Base-by-base conservation (phyloP, 2,329 filamentous ascomycete genomes). In the Teratosphaeria nubilosa region DNA sequence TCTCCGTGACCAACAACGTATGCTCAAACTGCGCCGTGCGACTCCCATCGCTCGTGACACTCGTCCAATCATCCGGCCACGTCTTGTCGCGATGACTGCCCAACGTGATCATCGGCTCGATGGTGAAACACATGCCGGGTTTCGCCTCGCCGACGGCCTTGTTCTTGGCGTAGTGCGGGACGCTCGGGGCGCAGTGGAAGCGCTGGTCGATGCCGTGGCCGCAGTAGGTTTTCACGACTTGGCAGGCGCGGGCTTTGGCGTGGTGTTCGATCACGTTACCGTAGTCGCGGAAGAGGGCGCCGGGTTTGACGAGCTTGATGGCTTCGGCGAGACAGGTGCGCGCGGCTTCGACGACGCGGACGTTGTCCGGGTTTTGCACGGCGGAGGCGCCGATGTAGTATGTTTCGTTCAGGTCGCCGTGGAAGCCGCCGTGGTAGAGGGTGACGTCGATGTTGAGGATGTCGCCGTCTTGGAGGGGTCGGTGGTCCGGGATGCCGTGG, bases 51-150 rank as follows among this genome's bases (percentile, higher is more conserved):
- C 86, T 83, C 0, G 94, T 99, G 5, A 90, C 89, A 74, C 91
- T 96, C 0, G 94, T 99, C 94, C 94, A 99, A 77, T 97, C 90
- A 72, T 99, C 94, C 0, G 94, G 94, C 94, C 94, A 99, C 0
- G 91, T 97, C 72, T 94, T 87, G 70, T 99, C 94, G 62, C 85
- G 85, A 74, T 96, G 89, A 61, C 89, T 91, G 59, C 94, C 94
- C 57, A 96, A 74, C 48, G 90, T 91, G 71, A 99, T 91, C 94
- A 99, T 99, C 16, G 94, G 94, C 77, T 99, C 94, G 61, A 99
- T 99, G 0, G 94, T 99, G 69, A 99, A 99, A 63, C 91, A 96
- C 91, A 97, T 96, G 56, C 94, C 94, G 0, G 90, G 86, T 77
- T 96, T 96, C 60, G 91, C 94, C 66, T 88, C 85, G 54, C 94